Evolutionary conservation across 257 asterid genomes (phyloP).

Genomic region (Salvia splendens): DNA sequence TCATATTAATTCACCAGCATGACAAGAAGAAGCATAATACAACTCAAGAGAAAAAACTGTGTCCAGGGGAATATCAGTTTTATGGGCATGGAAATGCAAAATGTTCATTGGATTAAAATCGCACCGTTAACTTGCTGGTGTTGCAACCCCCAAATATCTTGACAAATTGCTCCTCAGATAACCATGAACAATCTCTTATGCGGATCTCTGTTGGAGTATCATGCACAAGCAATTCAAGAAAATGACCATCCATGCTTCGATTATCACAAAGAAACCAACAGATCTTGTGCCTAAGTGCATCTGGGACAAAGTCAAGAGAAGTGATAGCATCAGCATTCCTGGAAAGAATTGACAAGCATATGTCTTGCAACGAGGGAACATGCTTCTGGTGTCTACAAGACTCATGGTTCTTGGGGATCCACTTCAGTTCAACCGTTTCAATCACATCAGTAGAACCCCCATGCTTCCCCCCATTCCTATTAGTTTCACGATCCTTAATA

Average conservation of each 20-base stretch:
- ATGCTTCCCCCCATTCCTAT: conserved; percentile 33
- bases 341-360: conserved; percentile 68
- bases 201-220: conserved; percentile 84
- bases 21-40: conserved; percentile 17
- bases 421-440: conserved; percentile 45
- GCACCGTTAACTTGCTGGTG: conserved; percentile 63
- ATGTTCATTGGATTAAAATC: conserved; percentile 23
- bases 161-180: conserved; percentile 67
- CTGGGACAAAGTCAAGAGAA: conserved; percentile 84
- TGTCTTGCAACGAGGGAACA: conserved; percentile 62
- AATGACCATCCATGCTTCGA: conserved; percentile 63
- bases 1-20: conserved; percentile 19
- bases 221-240: conserved; percentile 63
- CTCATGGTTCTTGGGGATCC: conserved; percentile 60
- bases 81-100: neutral
- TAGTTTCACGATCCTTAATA: conserved; percentile 60
- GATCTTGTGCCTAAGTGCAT: conserved; percentile 70
- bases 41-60: no score
- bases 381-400: conserved; percentile 42
- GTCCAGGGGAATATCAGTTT: no score
- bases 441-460: conserved; percentile 38
- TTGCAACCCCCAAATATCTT: conserved; percentile 56
- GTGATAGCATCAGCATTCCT: conserved; percentile 75
- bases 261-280: conserved; percentile 67
- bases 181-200: conserved; percentile 85